These are phyloP conservation scores for Butyriboletus loyo DNA, from an alignment of 768 basidiomycete genomes.

Conservation along the genomic window DNA sequence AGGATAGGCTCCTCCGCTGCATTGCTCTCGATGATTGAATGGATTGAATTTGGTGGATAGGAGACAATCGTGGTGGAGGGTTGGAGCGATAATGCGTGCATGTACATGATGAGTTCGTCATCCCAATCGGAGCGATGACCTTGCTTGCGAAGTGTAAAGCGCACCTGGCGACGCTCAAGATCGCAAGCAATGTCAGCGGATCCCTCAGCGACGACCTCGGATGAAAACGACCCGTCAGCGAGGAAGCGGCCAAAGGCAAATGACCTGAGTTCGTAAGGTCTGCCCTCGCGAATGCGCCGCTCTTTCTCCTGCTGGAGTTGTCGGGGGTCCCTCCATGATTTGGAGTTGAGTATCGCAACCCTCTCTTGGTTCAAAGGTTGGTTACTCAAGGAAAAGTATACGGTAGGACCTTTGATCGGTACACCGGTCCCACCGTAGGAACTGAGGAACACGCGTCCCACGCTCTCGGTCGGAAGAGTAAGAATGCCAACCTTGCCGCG, in stretches of 20 bases:
- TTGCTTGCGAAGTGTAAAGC: conserved; percentile 31
- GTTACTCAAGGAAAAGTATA: conserved; percentile 22
- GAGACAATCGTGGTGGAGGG: conserved; percentile 8
- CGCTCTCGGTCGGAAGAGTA: conserved; percentile 23
- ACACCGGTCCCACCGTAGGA: conserved; percentile 27
- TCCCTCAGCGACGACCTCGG: conserved; percentile 28
- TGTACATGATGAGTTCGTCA: neutral
- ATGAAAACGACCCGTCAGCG: conserved; percentile 33
- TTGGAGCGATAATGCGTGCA: neutral
- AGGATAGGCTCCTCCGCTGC: conserved; percentile 13
- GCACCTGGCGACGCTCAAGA: conserved; percentile 29
- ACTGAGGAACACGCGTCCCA: conserved; percentile 25
- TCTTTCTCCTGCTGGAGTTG: conserved; percentile 24
- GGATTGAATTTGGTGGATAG: conserved; percentile 23
- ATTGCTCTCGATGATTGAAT: conserved; percentile 17
- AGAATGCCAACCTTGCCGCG: conserved; percentile 32
- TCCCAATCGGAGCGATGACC: conserved; percentile 7
- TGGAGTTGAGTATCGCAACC: conserved; percentile 23
- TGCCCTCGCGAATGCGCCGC: conserved; percentile 19
- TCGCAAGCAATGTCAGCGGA: conserved; percentile 36
- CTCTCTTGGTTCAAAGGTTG: conserved; percentile 21
- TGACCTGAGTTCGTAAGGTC: conserved; percentile 19
- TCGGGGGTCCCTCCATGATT: conserved; percentile 32
- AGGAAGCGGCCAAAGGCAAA: conserved; percentile 38
- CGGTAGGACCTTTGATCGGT: conserved; percentile 21